phyloP scores from a whole-genome alignment of 345 rosid genomes.

The Camelina laxa region DNA sequence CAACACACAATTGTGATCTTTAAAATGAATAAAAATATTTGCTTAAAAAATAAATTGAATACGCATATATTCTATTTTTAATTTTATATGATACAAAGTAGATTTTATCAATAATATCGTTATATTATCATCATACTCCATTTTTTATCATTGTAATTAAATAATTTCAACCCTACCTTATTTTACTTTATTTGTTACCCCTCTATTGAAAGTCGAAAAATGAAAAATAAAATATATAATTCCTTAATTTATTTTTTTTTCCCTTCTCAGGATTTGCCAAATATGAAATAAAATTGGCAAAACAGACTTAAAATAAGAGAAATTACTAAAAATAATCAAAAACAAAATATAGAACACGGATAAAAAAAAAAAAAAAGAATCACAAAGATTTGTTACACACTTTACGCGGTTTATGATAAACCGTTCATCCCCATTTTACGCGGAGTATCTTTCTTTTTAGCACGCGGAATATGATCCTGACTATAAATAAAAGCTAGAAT shows the following conservation, averaged over 20 bases:
- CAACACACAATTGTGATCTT: too few species aligned
- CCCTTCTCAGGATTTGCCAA: too few species aligned
- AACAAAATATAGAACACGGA: not conserved
- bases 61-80: not conserved
- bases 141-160: not conserved
- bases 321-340: not conserved
- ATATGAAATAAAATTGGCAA: too few species aligned
- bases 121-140: not conserved
- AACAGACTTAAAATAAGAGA: not conserved
- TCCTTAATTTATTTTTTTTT: too few species aligned
- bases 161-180: not conserved
- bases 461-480: too few species aligned
- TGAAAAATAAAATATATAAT: too few species aligned
- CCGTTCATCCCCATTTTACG: too few species aligned
- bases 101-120: not conserved
- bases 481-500: slow-evolving; percentile 1
- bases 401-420: not conserved
- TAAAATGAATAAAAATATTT: too few species aligned
- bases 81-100: not conserved
- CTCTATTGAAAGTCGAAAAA: not conserved
- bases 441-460: too few species aligned
- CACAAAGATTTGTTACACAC: slow-evolving; percentile 17
- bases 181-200: not conserved
- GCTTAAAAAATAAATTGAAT: too few species aligned
- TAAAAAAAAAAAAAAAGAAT: not conserved